Conservation (phyloP, 345 rosid species). For the Angophora floribunda region DNA sequence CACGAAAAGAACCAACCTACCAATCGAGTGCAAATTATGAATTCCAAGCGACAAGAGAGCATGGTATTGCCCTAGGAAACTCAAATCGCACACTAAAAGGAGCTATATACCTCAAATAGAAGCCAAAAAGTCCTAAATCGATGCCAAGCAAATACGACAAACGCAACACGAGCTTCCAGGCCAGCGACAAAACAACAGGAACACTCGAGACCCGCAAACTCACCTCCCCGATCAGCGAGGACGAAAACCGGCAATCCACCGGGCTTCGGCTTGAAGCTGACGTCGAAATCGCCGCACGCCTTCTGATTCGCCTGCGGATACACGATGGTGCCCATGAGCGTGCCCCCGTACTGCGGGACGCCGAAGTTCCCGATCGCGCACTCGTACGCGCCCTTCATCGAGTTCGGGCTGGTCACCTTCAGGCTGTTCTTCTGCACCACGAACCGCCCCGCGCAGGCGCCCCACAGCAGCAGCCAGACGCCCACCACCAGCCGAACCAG, state of each 20-base stretch:
- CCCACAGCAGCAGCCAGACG: neutral
- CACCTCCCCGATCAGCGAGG: constrained; percentile 60
- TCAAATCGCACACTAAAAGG: neutral
- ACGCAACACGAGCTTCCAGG: neutral
- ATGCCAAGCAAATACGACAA: neutral
- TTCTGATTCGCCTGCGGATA: constrained; percentile 43
- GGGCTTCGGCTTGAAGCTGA: constrained; percentile 33
- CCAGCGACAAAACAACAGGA: neutral
- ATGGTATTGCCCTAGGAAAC: neutral
- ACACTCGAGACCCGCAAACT: neutral
- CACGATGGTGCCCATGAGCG: constrained; percentile 39
- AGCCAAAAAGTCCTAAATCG: neutral
- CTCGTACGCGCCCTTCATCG: constrained; percentile 37
- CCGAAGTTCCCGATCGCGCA: constrained; percentile 56
- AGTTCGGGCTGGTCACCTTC: constrained; percentile 39
- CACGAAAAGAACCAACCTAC: neutral
- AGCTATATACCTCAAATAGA: neutral
- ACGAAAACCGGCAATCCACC: constrained; percentile 37
- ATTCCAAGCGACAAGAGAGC: neutral
- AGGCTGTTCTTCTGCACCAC: constrained; percentile 59
- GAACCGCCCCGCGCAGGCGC: constrained; percentile 9
- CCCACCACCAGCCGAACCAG: neutral
- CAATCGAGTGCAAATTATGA: neutral
- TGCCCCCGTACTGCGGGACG: constrained; percentile 50
- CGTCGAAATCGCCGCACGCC: constrained; percentile 34